Evolutionary conservation across 2,329 filamentous ascomycete genomes (phyloP).

Genomic region (Verticillium nonalfalfae): DNA sequence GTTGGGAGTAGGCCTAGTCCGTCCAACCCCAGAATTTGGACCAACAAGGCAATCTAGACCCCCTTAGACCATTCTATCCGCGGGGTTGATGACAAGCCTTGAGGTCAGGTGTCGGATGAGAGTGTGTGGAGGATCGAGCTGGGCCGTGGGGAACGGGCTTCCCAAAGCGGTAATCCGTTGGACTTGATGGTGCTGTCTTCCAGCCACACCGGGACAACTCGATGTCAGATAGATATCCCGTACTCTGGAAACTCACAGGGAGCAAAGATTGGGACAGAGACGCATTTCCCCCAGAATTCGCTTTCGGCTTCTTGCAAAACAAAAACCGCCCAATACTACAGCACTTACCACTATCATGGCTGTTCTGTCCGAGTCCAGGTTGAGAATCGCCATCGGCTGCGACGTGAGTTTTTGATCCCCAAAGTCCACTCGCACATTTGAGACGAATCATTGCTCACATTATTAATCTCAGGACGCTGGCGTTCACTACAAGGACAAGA

Average conservation of each 20-base stretch:
- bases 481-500: constrained; percentile 69
- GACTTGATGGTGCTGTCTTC: neutral
- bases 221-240: neutral
- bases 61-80: neutral
- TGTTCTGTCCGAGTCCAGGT: constrained; percentile 21
- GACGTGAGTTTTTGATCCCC: constrained; percentile 33
- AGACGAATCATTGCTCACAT: neutral
- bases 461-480: constrained; percentile 54
- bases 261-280: neutral
- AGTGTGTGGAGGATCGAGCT: neutral
- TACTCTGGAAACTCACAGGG: neutral
- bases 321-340: neutral
- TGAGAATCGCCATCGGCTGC: constrained; percentile 47
- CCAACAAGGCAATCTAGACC: neutral
- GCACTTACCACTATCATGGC: neutral
- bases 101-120: neutral
- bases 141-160: constrained; percentile 1
- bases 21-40: neutral
- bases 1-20: neutral
- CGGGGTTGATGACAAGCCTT: neutral
- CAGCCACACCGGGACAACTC: neutral
- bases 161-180: constrained; percentile 7
- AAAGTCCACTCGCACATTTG: neutral
- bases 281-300: too few relatives aligned
- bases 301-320: neutral